Percentiles rank a stretch among this genome's conserved stretches.
These are phyloP conservation scores for Penstemon eatonii DNA, from an alignment of 257 asterid genomes.

Conservation along the genomic window DNA sequence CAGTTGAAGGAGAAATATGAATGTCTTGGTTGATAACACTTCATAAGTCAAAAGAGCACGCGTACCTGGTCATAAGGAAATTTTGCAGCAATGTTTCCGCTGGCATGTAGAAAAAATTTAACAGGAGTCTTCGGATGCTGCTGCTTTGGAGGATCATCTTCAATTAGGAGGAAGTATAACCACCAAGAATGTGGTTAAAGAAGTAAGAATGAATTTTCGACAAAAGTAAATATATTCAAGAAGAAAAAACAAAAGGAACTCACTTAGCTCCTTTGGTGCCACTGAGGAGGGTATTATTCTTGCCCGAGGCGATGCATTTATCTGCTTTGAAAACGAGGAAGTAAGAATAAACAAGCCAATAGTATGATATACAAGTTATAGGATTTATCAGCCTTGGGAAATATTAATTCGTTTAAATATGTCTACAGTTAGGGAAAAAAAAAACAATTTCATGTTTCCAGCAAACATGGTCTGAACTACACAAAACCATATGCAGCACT, in stretches of 20 bases:
- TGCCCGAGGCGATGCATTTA: slow-evolving; percentile 33
- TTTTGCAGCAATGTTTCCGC: slow-evolving; percentile 77
- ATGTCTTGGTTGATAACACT: slow-evolving; percentile 15
- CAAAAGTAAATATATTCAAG: not conserved
- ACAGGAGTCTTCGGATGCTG: slow-evolving; percentile 46
- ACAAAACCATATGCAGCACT: not conserved
- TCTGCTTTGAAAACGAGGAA: slow-evolving; percentile 30
- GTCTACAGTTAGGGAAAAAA: not conserved
- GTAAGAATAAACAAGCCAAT: slow-evolving; percentile 23
- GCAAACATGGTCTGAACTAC: not conserved
- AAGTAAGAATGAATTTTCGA: slow-evolving; percentile 1
- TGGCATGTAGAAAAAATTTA: slow-evolving; percentile 73
- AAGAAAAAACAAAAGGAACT: slow-evolving; percentile 29
- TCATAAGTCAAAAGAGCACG: slow-evolving; percentile 19
- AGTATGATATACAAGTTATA: slow-evolving; percentile 19
- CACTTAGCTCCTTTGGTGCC: slow-evolving; percentile 45
- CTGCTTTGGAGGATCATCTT: slow-evolving; percentile 48
- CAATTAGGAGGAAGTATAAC: slow-evolving; percentile 14
- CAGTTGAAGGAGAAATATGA: slow-evolving; percentile 23
- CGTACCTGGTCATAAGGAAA: slow-evolving; percentile 69
- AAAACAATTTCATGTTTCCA: not conserved
- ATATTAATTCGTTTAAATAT: not conserved
- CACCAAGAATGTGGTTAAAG: slow-evolving; percentile 14
- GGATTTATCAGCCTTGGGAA: slow-evolving; percentile 19
- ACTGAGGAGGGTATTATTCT: slow-evolving; percentile 40